Conservation (phyloP, 441 rosid genomes). For the Erysimum pusillum region DNA sequence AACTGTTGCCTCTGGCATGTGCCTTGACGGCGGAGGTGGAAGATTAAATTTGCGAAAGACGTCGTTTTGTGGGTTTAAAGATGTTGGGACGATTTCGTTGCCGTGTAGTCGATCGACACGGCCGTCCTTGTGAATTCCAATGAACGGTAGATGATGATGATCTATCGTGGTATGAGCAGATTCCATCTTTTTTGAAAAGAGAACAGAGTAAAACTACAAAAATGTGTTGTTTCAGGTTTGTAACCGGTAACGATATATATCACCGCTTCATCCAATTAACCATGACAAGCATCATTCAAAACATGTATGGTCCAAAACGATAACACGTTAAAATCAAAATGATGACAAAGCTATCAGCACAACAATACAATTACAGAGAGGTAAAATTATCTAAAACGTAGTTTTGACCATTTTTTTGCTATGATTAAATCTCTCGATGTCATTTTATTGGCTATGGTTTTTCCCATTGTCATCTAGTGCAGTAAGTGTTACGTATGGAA, state of each 20-base stretch:
- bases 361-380: too few relatives aligned
- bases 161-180: background rate
- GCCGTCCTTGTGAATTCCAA: constrained; percentile 56
- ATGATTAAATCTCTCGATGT: background rate
- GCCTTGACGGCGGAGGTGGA: constrained; percentile 70
- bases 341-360: background rate
- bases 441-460: background rate
- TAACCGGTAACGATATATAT: background rate
- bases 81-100: constrained; percentile 50
- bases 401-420: too few relatives aligned
- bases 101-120: constrained; percentile 53
- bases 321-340: too few relatives aligned
- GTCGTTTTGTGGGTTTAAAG: constrained; percentile 49
- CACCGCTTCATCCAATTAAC: background rate
- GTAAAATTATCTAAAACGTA: too few relatives aligned
- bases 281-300: background rate
- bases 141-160: constrained; percentile 44
- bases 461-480: too few relatives aligned
- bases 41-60: too few relatives aligned
- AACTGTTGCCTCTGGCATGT: constrained; percentile 82
- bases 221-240: too few relatives aligned
- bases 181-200: background rate
- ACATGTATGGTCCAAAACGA: too few relatives aligned
- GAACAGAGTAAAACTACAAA: background rate
- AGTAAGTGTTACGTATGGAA: background rate